Conservation (phyloP, 192 early-diverging fungal species). For the Entomortierella beljakovae region DNA sequence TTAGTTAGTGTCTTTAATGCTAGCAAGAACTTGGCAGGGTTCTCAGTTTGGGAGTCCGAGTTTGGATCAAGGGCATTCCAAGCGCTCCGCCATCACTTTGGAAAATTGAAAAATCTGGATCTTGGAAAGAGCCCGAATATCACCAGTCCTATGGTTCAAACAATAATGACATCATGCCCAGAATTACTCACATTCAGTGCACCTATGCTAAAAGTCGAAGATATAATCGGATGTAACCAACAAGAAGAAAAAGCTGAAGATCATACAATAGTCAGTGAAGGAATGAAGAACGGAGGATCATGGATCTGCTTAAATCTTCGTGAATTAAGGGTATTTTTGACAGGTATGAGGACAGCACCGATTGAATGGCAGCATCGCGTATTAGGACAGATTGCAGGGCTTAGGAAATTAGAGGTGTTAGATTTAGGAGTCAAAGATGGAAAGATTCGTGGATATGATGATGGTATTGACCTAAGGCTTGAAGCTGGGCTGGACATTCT, state of each 20-base stretch:
- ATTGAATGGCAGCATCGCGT: not conserved
- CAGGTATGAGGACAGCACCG: not conserved
- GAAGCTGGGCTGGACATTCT: not conserved
- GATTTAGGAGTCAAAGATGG: not conserved
- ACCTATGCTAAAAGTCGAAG: not conserved
- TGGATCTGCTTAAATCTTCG: not conserved
- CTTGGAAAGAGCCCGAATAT: not conserved
- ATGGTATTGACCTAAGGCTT: not conserved
- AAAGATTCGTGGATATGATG: not conserved
- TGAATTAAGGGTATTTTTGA: not conserved
- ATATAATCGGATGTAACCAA: not conserved
- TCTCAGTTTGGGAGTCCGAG: not conserved
- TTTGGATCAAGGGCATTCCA: not conserved
- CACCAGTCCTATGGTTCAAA: not conserved
- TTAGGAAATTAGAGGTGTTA: not conserved
- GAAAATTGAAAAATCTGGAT: not conserved
- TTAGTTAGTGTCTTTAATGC: not conserved
- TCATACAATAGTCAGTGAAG: not conserved
- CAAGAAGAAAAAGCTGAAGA: not conserved
- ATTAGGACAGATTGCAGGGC: not conserved
- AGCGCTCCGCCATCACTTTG: not conserved
- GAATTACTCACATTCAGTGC: not conserved
- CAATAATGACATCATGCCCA: not conserved
- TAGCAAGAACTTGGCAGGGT: not conserved
- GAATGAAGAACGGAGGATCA: not conserved